Base-by-base conservation (phyloP, 371 early-diverging fungal species). In the Nosema granulosis region DNA sequence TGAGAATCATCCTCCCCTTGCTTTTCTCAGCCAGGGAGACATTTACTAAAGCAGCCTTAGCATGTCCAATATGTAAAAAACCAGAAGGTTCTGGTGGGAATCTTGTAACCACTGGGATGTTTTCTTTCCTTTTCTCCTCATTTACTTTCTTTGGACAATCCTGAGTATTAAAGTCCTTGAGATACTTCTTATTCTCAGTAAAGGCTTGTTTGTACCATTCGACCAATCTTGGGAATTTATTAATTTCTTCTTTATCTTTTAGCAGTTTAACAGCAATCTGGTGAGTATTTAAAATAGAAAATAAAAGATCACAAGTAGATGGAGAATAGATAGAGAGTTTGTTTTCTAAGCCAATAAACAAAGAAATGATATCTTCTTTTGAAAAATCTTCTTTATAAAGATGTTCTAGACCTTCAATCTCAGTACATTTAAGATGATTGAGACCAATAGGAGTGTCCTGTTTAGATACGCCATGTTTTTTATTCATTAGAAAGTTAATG, bases 51-150 rank as follows among this genome's bases (percentile, higher is more conserved):
- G 95, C 96, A 51, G 99, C 99, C 88, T 96, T 97, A 61, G 94
- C 95, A 86, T 97, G 97, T 66, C 97, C 97, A 84, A 97, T 93
- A 86, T 97, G 97, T 74, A 97, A 86, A 83, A 93, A 95, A 83
- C 97, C 97, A 83, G 89, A 89, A 65, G 97, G 96, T 87, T 97
- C 97, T 16, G 97, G 97, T 63, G 97, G 95, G 88, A 97, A 97
- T 76, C 97, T 87, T 24, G 95, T 95, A 34, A 94, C 79, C 3
- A 79, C 80, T 68, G 73, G 82, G 6, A 77, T 58, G 1, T 62
- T 62, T 26, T 57, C 75, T 12, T 66, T 63, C 22, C 71, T 68
- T 28, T 52, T 63, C 24, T 69, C 77, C 68, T 70, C 66, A 1
- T 74, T 74, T 51, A 73, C 81, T 66, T 83, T 75, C n/a, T 76